Evolutionary conservation across 441 rosid genomes (phyloP), one percentile per base, ranked within the genome.

Genomic region (Raphanus hybrid): DNA sequence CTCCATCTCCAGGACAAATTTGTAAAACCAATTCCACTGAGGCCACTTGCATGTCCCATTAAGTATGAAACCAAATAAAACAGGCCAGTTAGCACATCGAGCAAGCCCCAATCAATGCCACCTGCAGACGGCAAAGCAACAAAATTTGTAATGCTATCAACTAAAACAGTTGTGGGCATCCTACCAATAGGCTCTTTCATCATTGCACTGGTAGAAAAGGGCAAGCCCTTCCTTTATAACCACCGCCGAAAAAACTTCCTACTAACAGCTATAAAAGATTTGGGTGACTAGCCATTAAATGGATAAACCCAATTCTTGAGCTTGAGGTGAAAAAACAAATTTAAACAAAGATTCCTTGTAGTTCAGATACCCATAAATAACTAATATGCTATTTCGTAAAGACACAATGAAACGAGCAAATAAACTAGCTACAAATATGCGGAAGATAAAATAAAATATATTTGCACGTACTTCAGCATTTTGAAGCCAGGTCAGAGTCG

Each of bases 101-200:
- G 98, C 88, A 96, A 90, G 86, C 87, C 84, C 99, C 99, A 96
- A 73, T 96, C 98, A 54, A 89, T 80, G 79, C 86, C n/a, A 86
- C 86, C 99, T 96, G 89, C 89, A 81, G 54, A 74, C 60, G 81
- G 82, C 75, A 70, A 72, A 60, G 67, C 74, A 80, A 75, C 39
- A 80, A 69, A 15, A 55, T 61, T 14, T 14, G 50, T 54, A 64
- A 39, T 55, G 75, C 45, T 77, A 70, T 70, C 52, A 20, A 64
- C 80, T 70, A n/a, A 71, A 18, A 58, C 62, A 20, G n/a, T n/a
- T n/a, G 4, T 69, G 63, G 64, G 55, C 43, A 70, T 64, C 71
- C 75, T 55, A 70, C n/a, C 66, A 57, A 57, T 57, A 77, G 70
- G 54, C 59, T 70, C 58, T 23, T 26, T 58, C 63, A 58, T 58